A percentile compares a stretch with the other conserved stretches of the same genome.
These are phyloP conservation scores for Zygosaccharomyces sapae DNA, from an alignment of 1,139 yeast genomes.

Conservation along the genomic window DNA sequence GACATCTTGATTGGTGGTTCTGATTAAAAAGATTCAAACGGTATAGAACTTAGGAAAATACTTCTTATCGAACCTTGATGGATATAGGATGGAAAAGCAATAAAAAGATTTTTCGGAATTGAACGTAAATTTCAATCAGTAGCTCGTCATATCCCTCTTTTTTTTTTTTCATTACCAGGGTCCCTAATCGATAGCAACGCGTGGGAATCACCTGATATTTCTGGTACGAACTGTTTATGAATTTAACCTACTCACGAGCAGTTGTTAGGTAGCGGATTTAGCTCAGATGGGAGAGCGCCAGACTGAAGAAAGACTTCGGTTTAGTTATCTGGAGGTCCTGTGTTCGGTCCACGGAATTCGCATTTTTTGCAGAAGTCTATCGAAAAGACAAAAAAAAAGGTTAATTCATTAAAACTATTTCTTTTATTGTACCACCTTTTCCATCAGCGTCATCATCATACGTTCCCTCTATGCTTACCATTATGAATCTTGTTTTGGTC, in stretches of 20 bases:
- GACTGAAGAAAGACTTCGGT: conserved; percentile 28
- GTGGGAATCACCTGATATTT: not conserved
- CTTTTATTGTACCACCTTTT: conserved; percentile 59
- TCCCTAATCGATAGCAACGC: not conserved
- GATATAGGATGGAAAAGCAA: not conserved
- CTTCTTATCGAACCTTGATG: not conserved
- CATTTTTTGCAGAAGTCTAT: conserved; percentile 36
- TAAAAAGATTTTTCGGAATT: not conserved
- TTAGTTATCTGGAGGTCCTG: conserved; percentile 74
- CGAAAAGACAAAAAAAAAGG: too few species aligned
- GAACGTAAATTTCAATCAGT: not conserved
- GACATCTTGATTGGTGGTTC: conserved; percentile 18
- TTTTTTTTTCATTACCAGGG: not conserved
- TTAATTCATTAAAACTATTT: conserved; percentile 41
- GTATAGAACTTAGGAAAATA: too few species aligned
- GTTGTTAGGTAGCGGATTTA: conserved; percentile 21
- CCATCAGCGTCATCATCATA: conserved; percentile 41
- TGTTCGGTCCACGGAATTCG: conserved; percentile 92
- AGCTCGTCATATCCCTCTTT: not conserved
- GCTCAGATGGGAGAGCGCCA: conserved; percentile 36
- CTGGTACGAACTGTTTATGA: not conserved
- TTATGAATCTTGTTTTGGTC: conserved; percentile 41
- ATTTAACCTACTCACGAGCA: not conserved
- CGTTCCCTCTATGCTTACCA: conserved; percentile 51
- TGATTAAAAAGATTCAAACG: not conserved